Base-by-base conservation (phyloP, 83 land plant genomes). In the Diphasiastrum complanatum region DNA sequence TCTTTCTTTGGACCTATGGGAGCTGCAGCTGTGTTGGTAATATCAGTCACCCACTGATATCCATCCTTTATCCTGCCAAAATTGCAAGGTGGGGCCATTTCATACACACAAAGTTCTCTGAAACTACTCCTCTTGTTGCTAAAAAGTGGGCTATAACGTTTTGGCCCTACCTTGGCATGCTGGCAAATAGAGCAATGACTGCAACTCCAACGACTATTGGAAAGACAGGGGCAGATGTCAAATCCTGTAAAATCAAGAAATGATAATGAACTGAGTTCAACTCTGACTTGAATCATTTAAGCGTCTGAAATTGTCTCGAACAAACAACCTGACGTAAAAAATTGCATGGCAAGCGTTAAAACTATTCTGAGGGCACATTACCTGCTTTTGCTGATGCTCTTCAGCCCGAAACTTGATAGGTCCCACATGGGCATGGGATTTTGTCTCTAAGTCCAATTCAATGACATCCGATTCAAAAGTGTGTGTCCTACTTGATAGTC, bases 361-460 rank as follows among this genome's bases (percentile, higher is more conserved):
- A 20, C 22, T 24, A 12, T 53, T 61, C 4, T 32, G 35, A 43
- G 33, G 2, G 64, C 19, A 6, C 34, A 33, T 52, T 33, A 86
- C 91, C 80, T 75, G 88, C 60, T 87, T 87, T 45, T 77, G 85
- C 53, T 70, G 75, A 59, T 64, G 43, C 60, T 87, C 89, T 57
- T 78, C 76, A 20, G 77, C 46, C 24, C 35, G 66, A 64, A 66
- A 87, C 48, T 60, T 70, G 24, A 87, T 71, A 11, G 86, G 82
- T 2, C 86, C 89, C 2, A 85, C 77, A 72, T 87, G 85, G 45
- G 74, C 53, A 50, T 79, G 83, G 2, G 83, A n/a, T 6, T 81
- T 74, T 28, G 54, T 65, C 59, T 80, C 86, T 45, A 91, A 58
- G 68, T 91, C 89, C 40, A 84, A 81, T 48, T 84, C 86, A 32